Evolutionary conservation across 176 grass and related monocot species (phyloP), one percentile per base, ranked within the genome.

Genomic region (Secale cereale): DNA sequence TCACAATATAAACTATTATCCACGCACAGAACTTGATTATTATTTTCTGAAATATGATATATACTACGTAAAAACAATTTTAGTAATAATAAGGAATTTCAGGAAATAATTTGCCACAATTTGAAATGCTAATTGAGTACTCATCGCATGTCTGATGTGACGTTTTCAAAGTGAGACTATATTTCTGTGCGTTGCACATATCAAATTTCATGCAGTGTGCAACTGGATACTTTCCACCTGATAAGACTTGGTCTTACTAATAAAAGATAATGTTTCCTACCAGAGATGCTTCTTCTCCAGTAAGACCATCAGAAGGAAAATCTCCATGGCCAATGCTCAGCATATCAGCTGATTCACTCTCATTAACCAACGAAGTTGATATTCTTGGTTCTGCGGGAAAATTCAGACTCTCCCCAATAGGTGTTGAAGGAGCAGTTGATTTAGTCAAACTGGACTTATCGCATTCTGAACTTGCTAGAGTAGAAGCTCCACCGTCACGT

Each of bases 361-460:
- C 94, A 63, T 82, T 83, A 81, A 85, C 56, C 57, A 96, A 72
- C 3, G 90, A 96, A 92, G 89, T 99, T 32, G 93, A 99, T 56
- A 89, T 89, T 84, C 90, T 90, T 81, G 74, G 88, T 78, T 99
- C 93, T 32, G 78, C 43, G 63, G 66, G 84, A 87, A 96, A 99
- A 90, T 92, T 94, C 68, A 91, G 12, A 76, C 90, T 92, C 68
- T 92, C 91, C 61, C 90, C 97, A 65, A 96, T 89, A 89, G 97
- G 93, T 39, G 93, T 95, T 81, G 92, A 94, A 83, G 90, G 91
- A 45, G 91, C 76, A 0, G 87, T 92, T 82, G 93, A 95, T 86
- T 95, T 95, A 77, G 90, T 92, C 66, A 89, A 87, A 87, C 93
- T 92, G 41, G 93, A 95, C 72, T 95, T 95, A 48, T 95, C 93